Evolutionary conservation across 2,329 filamentous ascomycete species (phyloP), one percentile per base, ranked within the genome.

Genomic region (Fusarium anguioides): DNA sequence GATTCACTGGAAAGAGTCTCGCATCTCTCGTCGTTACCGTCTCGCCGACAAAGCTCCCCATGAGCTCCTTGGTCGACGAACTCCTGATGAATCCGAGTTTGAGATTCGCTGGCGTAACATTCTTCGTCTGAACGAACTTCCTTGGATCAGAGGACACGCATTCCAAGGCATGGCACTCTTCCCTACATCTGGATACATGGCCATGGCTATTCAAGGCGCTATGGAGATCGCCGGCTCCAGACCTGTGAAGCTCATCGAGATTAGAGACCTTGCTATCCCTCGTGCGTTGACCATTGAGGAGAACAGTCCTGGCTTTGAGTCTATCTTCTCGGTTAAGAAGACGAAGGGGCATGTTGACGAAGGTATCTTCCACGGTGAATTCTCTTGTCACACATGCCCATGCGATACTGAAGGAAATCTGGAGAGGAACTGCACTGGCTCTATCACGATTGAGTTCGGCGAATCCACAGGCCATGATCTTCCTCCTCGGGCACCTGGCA

Each of bases 251-350:
- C 4, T 55, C 1, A 2, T 49, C 1, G 52, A 55, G 21, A 40
- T 55, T 6, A 35, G 36, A 0, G 44, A 55, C 5, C 35, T 55
- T 24, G n/a, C 21, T 0, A 55, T 55, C 9, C 44, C 44, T 33
- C 40, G 41, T 0, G 50, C 50, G 0, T 24, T 53, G 50, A 53
- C 50, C 0, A 46, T 47, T 1, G 50, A 47, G 24, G 50, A 53
- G 18, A 46, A 53, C 8, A 47, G 29, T 9, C 50, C 50, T 7
- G 50, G 50, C 1, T 47, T 53, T 8, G 50, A 53, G 41, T 53
- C 50, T 33, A 53, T 53, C 24, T 53, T 53, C 4, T 53, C 31
- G 1, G 50, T 53, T 3, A 53, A 53, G 14, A 53, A 46, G 12
- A 29, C 3, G n/a, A 15, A 12, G 6, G 41, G 39, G 1, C 6